phyloP scores from a whole-genome alignment of 1,139 yeast genomes.

The Debaryomycetaceae sp. region DNA sequence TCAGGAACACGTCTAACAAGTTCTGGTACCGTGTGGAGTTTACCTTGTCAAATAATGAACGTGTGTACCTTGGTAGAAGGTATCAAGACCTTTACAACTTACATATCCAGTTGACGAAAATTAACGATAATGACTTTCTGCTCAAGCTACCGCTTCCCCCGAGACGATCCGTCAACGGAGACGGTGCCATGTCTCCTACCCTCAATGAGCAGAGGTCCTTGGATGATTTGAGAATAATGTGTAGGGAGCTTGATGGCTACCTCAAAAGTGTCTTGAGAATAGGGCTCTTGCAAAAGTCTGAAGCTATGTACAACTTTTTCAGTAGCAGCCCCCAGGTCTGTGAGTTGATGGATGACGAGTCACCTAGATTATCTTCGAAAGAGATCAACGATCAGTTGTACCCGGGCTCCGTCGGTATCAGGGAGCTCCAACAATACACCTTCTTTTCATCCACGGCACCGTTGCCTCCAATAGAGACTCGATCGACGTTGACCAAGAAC shows the following conservation, averaged over 20 bases:
- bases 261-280: conserved; percentile 22
- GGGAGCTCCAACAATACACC: conserved; percentile 10
- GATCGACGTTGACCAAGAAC: conserved; percentile 1
- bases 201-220: conserved; percentile 15
- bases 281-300: conserved; percentile 12
- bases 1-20: conserved; percentile 12
- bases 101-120: conserved; percentile 20
- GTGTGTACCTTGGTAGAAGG: conserved; percentile 25
- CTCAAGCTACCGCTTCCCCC: conserved; percentile 42
- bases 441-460: conserved; percentile 27
- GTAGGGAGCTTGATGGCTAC: conserved; percentile 32
- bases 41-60: conserved; percentile 18
- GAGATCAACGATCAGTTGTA: conserved; percentile 19
- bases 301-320: conserved; percentile 15
- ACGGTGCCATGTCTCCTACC: conserved; percentile 3
- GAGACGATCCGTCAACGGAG: conserved; percentile 7
- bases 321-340: conserved; percentile 1
- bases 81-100: conserved; percentile 36
- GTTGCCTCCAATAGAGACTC: conserved; percentile 17
- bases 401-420: conserved; percentile 22
- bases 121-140: conserved; percentile 11
- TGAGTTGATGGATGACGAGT: not conserved
- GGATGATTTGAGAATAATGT: conserved; percentile 20
- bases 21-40: conserved; percentile 35
- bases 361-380: conserved; percentile 8